Evolutionary conservation across 2,329 filamentous ascomycete genomes (phyloP).

Genomic region (Emergomyces pasteurianus): DNA sequence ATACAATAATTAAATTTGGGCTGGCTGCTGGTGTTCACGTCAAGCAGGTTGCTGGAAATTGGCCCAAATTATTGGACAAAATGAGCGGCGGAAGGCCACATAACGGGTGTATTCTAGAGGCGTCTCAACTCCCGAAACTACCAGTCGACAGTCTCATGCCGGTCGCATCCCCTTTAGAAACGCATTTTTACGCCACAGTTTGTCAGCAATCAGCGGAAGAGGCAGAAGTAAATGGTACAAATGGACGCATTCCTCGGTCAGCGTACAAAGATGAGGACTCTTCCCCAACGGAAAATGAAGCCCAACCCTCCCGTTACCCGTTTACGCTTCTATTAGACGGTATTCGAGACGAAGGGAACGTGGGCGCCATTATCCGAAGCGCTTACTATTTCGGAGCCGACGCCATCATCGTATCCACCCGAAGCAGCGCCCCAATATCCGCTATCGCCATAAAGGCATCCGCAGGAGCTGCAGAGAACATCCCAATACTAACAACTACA

Average conservation of each 20-base stretch:
- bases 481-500: constrained; percentile 59
- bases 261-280: neutral
- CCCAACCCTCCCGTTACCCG: constrained; percentile 21
- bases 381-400: constrained; percentile 85
- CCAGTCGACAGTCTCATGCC: constrained; percentile 50
- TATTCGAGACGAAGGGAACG: constrained; percentile 71
- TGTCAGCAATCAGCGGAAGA: constrained; percentile 66
- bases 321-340: constrained; percentile 34
- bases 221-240: constrained; percentile 55
- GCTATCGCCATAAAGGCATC: constrained; percentile 76
- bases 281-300: neutral
- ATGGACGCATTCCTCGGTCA: constrained; percentile 36
- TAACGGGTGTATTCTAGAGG: constrained; percentile 80
- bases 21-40: constrained; percentile 40
- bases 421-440: constrained; percentile 61
- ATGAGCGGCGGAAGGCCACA: constrained; percentile 75
- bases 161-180: constrained; percentile 33
- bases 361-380: constrained; percentile 79
- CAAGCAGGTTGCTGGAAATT: constrained; percentile 47
- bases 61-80: constrained; percentile 63
- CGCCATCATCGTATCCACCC: constrained; percentile 64
- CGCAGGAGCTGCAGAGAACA: constrained; percentile 70
- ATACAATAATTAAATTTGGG: constrained; percentile 28
- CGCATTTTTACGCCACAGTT: constrained; percentile 48
- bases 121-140: constrained; percentile 64